Base-by-base conservation (phyloP, 176 grass and related monocot genomes). In the Aegilops longissima region DNA sequence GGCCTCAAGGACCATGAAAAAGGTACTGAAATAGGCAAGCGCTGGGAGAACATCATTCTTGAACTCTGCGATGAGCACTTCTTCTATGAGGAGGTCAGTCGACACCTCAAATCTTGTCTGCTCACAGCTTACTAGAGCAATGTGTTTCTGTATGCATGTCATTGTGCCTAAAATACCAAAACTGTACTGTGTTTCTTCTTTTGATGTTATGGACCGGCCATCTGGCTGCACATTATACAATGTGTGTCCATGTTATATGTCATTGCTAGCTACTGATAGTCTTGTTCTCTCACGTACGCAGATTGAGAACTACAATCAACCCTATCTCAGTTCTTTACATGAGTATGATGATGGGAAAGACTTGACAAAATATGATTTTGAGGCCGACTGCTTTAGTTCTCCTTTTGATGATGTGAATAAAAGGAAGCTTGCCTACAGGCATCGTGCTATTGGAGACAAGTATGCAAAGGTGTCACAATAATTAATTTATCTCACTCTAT, bases 221-320 rank as follows among this genome's bases (percentile, higher is more conserved):
- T 73, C 23, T 65, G 24, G 59, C 33, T 81, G 45, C 23, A 18
- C 18, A 42, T 17, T 45, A 12, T 5, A 51, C 40, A 8, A 81
- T 36, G n/a, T 49, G 9, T 8, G 29, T 83, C 17, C 2, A 8
- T 39, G 29, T 58, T 52, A 75, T 71, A 63, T 76, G 44, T 61
- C 76, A 35, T 64, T 66, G 24, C 29, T 79, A 31, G 44, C 45
- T 24, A 21, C 51, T 86, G 45, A 91, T 27, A 14, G 10, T 54
- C 45, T 88, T 70, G 12, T 88, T 91, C 13, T 84, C 8, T 17
- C 63, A n/a, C 3, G 8, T 49, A 82, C 85, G 74, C 88, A 98
- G 96, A 92, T 94, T 90, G 96, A 98, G 88, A 95, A 95, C 62
- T 95, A 89, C 54, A 98, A 98, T 13, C 86, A 98, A 89, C 96